Evolutionary conservation across 164 flowering plant species (phyloP), one percentile per base, ranked within the genome.

Genomic region (Magnolia officinalis): DNA sequence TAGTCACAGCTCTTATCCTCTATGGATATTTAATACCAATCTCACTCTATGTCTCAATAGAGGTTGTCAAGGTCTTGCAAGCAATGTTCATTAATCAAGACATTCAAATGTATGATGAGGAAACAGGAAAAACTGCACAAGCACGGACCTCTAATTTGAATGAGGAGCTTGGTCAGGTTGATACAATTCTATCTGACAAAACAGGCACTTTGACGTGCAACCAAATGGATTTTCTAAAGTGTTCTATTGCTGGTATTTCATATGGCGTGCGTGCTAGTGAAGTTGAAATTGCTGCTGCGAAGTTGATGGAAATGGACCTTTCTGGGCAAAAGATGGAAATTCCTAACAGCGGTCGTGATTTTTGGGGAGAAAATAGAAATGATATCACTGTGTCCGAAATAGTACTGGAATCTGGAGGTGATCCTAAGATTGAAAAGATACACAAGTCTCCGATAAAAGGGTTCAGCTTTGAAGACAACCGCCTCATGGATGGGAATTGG

Each of bases 161-260:
- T 78, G 98, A 93, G 81, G 96, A 93, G 76, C 93, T 93, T 37
- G 98, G 98, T 63, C 92, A 90, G 83, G 98, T 93, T 67, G 90
- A 90, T 70, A 91, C 94, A 23, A 90, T 93, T 66, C 91, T 93
- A 63, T 93, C 98, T 9, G 98, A 93, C 80, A 93, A 93, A 78
- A 93, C 98, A 2, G 98, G 98, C 65, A 93, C 96, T 24, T 81
- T 93, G 80, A 93, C 98, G 50, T 93, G 96, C 86, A 96, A 96
- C 78, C 98, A 96, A 83, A 96, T 96, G 99, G 98, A 93, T 72
- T 96, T 94, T 80, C 82, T 90, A 3, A 96, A 94, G 86, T 93
- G 99, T 80, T 92, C 95, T 52, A 92, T 96, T 85, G 97, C 94
- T 29, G 99, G 99, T 8, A 82, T 76, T 81, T 82, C 97, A 19